Base-by-base conservation (phyloP, 2,329 filamentous ascomycete genomes). In the Aspergillus hiratsukae region DNA sequence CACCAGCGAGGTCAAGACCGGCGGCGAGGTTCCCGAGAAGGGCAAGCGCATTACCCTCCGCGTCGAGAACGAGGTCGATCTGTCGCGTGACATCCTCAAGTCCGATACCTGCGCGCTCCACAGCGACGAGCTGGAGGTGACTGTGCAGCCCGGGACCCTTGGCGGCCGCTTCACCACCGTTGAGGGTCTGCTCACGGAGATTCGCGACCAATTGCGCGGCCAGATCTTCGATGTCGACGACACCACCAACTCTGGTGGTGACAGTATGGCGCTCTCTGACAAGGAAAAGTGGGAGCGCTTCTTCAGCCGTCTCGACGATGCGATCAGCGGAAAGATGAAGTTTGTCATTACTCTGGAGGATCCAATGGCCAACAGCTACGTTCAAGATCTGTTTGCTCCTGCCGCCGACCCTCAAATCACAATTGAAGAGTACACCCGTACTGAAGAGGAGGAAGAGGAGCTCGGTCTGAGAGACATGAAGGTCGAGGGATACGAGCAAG, bases 111-210 rank as follows among this genome's bases (percentile, higher is more conserved):
- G 94, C 70, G 87, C 86, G 11, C 81, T 99, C 58, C 85, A 87
- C 67, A 96, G 91, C 72, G 89, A 91, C 0, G 92, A 99, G 71
- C 86, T 97, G 19, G 85, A 87, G 64, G 85, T 99, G 10, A 85
- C 87, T 53, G 91, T 97, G 61, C 91, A 96, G 74, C 91, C 93
- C 0, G 94, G 94, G 55, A 99, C 94, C 0, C 85, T 99, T 19
- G 94, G 94, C 58, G 94, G 94, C 19, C 87, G 94, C 56, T 99
- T 99, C 80, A 99, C 94, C 21, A 99, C 94, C 0, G 87, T 99
- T 21, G 94, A 99, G 75, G 94, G 94, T 59, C 84, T 97, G 21
- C 80, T 97, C 54, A 94, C 91, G 0, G 90, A 99, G 71, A 90
- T 99, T 58, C 89, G 92, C 60, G 87, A 94, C 70, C 93, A 99